Conservation (phyloP, 495 filamentous ascomycete genomes). For the Talaromyces adpressus region DNA sequence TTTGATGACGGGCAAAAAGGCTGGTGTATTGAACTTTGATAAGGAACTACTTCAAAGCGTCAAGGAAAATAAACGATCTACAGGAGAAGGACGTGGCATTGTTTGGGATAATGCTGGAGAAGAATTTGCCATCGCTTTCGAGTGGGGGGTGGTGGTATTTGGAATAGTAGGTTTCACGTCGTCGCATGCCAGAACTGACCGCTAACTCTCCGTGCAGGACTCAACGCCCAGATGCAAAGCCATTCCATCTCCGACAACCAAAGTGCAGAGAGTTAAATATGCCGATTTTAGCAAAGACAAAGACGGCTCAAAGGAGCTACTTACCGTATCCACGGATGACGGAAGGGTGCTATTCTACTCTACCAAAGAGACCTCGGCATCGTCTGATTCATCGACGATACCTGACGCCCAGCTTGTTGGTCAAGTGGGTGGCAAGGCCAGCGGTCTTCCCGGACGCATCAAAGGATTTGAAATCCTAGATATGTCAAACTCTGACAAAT, state of each 20-base stretch:
- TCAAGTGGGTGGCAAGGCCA: conserved; percentile 67
- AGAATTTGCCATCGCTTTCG: conserved; percentile 84
- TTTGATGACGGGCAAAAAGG: conserved; percentile 90
- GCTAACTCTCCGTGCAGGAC: conserved; percentile 40
- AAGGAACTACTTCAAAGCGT: conserved; percentile 57
- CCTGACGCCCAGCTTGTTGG: conserved; percentile 54
- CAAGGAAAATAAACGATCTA: conserved; percentile 67
- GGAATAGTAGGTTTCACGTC: conserved; percentile 52
- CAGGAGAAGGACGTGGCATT: conserved; percentile 78
- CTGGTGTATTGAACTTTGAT: conserved; percentile 80
- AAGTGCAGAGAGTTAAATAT: conserved; percentile 78
- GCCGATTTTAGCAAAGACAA: conserved; percentile 38
- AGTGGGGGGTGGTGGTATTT: conserved; percentile 77
- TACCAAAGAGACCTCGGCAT: conserved; percentile 36
- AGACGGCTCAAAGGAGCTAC: conserved; percentile 39
- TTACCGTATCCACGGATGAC: conserved; percentile 89
- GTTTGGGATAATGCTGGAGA: conserved; percentile 70
- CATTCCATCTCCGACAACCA: conserved; percentile 60
- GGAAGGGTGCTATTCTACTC: conserved; percentile 82
- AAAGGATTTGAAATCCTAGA: conserved; percentile 78
- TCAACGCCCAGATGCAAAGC: conserved; percentile 70
- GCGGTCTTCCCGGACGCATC: conserved; percentile 61
- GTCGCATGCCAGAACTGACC: neutral
- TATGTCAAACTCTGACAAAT: conserved; percentile 26
- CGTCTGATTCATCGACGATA: conserved; percentile 30